Percentiles rank a stretch among this genome's conserved stretches.
phyloP scores from a whole-genome alignment of 352 stramenopile species.

The Elongisporangium anandrum region DNA sequence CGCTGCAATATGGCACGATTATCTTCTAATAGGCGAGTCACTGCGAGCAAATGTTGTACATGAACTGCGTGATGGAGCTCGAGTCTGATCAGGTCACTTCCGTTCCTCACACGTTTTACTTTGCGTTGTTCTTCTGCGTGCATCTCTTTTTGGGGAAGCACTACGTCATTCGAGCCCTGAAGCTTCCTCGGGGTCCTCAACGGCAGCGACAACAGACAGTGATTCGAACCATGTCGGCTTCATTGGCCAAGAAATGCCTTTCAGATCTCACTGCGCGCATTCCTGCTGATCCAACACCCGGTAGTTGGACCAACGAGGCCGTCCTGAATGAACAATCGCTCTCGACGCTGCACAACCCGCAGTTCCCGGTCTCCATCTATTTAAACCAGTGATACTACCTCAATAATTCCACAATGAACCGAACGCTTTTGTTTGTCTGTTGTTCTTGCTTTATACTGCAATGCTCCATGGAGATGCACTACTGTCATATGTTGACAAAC shows the following conservation, averaged over 20 bases:
- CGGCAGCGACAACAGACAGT: conserved; percentile 11
- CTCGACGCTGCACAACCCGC: conserved; percentile 31
- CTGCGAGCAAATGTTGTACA: conserved; percentile 35
- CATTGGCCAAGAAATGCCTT: conserved; percentile 24
- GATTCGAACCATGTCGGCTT: conserved; percentile 11
- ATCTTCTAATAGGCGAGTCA: conserved; percentile 12
- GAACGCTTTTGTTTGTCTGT: background rate
- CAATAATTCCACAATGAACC: background rate
- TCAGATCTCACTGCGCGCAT: conserved; percentile 20
- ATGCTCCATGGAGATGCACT: background rate
- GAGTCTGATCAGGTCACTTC: conserved; percentile 4
- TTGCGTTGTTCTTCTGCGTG: conserved; percentile 44
- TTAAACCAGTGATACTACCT: conserved; percentile 7
- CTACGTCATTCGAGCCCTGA: conserved; percentile 40
- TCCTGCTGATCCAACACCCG: conserved; percentile 8
- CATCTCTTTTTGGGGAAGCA: conserved; percentile 36
- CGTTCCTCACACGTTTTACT: conserved; percentile 8
- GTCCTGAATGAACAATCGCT: conserved; percentile 37
- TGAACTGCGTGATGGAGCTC: conserved; percentile 43
- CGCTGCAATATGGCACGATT: background rate
- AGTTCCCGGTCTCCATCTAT: conserved; percentile 46
- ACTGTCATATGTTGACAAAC: background rate
- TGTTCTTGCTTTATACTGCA: background rate
- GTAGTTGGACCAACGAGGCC: conserved; percentile 32
- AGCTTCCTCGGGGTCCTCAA: conserved; percentile 21